Evolutionary conservation across 1,139 yeast species (phyloP).

Genomic region (Protomyces inouyei): DNA sequence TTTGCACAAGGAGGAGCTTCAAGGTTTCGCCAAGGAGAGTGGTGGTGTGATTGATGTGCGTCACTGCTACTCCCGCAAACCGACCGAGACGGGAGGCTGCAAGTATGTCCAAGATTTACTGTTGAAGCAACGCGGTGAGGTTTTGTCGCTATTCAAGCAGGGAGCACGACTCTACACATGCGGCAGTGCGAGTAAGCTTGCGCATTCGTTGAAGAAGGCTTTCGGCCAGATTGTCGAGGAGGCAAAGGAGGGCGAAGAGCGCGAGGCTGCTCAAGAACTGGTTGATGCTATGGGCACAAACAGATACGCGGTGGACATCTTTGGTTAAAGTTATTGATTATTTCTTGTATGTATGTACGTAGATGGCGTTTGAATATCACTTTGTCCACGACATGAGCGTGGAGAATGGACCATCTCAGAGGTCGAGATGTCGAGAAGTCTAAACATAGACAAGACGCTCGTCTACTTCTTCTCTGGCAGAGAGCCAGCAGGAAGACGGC

Average conservation of each 20-base stretch:
- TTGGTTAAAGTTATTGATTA: not conserved
- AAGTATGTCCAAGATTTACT: slow-evolving; percentile 19
- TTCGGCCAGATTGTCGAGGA: slow-evolving; percentile 9
- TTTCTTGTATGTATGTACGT: too few relatives aligned
- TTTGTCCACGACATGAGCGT: too few relatives aligned
- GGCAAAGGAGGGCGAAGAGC: not conserved
- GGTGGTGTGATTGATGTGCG: slow-evolving; percentile 2
- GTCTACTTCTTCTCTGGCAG: too few relatives aligned
- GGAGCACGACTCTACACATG: slow-evolving; percentile 24
- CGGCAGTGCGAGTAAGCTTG: slow-evolving; percentile 24
- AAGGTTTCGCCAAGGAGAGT: slow-evolving; percentile 2
- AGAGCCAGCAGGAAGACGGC: too few relatives aligned
- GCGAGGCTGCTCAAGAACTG: not conserved
- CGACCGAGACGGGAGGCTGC: slow-evolving; percentile 7
- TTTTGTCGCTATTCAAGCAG: not conserved
- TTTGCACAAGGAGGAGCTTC: slow-evolving; percentile 32
- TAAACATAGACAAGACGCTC: too few relatives aligned
- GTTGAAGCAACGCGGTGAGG: slow-evolving; percentile 1
- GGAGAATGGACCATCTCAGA: too few relatives aligned
- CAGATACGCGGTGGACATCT: slow-evolving; percentile 20
- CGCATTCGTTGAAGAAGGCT: slow-evolving; percentile 19
- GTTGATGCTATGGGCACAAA: slow-evolving; percentile 14
- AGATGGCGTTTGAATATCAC: too few relatives aligned
- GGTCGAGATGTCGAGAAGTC: too few relatives aligned
- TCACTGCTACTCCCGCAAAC: slow-evolving; percentile 13